Evolutionary conservation across 257 asterid genomes (phyloP).

Genomic region (Solanum peruvianum): DNA sequence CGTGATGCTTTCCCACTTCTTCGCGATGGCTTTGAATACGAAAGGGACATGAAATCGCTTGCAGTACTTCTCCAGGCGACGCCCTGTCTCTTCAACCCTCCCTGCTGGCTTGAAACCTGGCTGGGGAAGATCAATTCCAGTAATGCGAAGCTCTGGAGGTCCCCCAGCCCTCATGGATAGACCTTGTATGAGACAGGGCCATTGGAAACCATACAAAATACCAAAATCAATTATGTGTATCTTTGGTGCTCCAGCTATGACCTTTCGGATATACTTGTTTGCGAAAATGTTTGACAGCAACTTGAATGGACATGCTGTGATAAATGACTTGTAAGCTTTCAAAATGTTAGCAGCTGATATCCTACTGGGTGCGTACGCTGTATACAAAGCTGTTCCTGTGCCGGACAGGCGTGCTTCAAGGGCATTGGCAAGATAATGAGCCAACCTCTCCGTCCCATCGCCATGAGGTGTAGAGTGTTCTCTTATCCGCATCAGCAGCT

Average conservation of each 20-base stretch:
- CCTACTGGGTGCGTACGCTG: conserved; percentile 6
- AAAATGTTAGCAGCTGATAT: conserved; percentile 24
- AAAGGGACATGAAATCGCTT: conserved; percentile 23
- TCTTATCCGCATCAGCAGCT: conserved; percentile 21
- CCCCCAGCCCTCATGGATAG: conserved; percentile 22
- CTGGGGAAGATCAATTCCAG: conserved; percentile 33
- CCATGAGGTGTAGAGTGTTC: conserved; percentile 26
- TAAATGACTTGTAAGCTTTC: conserved; percentile 15
- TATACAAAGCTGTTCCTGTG: conserved; percentile 21
- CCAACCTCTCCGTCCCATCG: conserved; percentile 27
- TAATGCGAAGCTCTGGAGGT: conserved; percentile 24
- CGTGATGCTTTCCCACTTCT: conserved; percentile 27
- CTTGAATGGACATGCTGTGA: conserved; percentile 25
- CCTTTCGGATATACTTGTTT: conserved; percentile 10
- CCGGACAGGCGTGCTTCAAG: conserved; percentile 32
- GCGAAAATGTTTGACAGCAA: conserved; percentile 15
- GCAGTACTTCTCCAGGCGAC: conserved; percentile 17
- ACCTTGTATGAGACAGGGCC: conserved; percentile 31
- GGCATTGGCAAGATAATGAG: conserved; percentile 24
- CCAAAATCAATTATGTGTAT: conserved; percentile 34
- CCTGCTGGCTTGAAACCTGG: conserved; percentile 31
- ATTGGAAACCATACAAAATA: conserved; percentile 27
- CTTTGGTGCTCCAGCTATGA: conserved; percentile 11
- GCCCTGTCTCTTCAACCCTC: conserved; percentile 31
- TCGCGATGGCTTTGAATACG: conserved; percentile 18